Evolutionary conservation across 2,329 filamentous ascomycete species (phyloP), one percentile per base, ranked within the genome.

Genomic region (Colletotrichum graminicola): DNA sequence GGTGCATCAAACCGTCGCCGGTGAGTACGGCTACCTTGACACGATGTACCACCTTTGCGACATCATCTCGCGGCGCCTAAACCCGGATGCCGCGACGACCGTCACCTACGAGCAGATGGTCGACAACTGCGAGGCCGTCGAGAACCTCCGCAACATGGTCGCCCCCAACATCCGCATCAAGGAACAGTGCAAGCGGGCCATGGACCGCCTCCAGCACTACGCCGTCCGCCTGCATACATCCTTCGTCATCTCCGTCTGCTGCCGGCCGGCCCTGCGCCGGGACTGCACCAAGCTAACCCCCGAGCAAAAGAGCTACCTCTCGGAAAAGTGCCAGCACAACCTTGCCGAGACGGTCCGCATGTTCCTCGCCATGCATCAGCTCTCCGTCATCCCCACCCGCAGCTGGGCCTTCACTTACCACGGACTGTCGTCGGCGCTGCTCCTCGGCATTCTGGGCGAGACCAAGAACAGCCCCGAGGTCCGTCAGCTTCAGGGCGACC

Each of bases 341-440:
- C 81, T 92, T 34, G 88, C 88, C 7, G 89, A 91, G 76, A 91
- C 89, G 16, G 89, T 92, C 14, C 86, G 88, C 51, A 92, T 91
- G 89, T 92, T 91, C 76, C 81, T 92, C 29, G 88, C 89, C 21
- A 92, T 92, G 90, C 89, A 92, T 77, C 89, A 91, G 73, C 81
- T 92, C 39, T 91, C 89, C 2, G 87, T 90, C 11, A 91, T 91
- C 57, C 90, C 90, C 1, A 92, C 90, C 0, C 83, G 90, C 34
- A 91, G 88, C 67, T 92, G 90, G 90, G 89, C 90, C 0, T 91
- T 91, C 72, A 92, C 90, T 0, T 91, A 91, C 69, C 89, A 92
- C 75, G 89, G 90, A 1, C 84, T 92, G 10, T 91, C 89, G 11
- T 92, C 90, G 0, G 90, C 90, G 1, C 84, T 92, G 4, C 82